Percentiles rank a stretch among this genome's conserved stretches.
These are phyloP conservation scores for Delitschia confertaspora DNA, from an alignment of 495 filamentous ascomycete genomes.

Conservation along the genomic window DNA sequence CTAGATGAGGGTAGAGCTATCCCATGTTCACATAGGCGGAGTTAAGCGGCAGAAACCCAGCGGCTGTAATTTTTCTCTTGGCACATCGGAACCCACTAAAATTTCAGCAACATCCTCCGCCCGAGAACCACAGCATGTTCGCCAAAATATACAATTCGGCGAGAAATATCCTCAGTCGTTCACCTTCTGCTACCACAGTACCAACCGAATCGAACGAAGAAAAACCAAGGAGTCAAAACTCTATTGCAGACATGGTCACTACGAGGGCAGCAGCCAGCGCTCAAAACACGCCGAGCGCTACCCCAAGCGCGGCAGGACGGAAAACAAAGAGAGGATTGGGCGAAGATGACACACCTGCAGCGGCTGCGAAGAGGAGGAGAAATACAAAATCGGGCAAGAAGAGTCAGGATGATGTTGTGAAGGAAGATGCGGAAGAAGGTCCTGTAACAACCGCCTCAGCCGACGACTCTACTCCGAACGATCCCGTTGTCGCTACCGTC, in stretches of 20 bases:
- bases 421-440: not conserved
- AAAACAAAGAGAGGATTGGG: slow-evolving; percentile 13
- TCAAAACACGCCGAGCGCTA: slow-evolving; percentile 7
- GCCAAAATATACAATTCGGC: slow-evolving; percentile 13
- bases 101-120: slow-evolving; percentile 5
- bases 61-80: slow-evolving; percentile 9
- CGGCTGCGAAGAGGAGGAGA: slow-evolving; percentile 8
- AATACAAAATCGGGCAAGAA: not conserved
- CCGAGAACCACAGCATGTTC: slow-evolving; percentile 14
- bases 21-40: too few relatives aligned
- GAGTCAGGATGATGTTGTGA: not conserved
- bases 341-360: slow-evolving; percentile 7
- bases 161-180: slow-evolving; percentile 16
- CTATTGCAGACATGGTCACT: slow-evolving; percentile 18
- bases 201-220: slow-evolving; percentile 1
- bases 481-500: too few relatives aligned
- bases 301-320: not conserved
- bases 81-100: not conserved
- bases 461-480: too few relatives aligned
- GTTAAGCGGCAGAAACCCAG: slow-evolving; percentile 3
- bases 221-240: not conserved
- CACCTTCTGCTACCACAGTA: slow-evolving; percentile 12
- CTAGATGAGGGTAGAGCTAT: too few relatives aligned
- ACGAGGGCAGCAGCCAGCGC: slow-evolving; percentile 14
- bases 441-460: too few relatives aligned